Evolutionary conservation across 1,139 yeast genomes (phyloP).

Genomic region (Candida sanyaensis): DNA sequence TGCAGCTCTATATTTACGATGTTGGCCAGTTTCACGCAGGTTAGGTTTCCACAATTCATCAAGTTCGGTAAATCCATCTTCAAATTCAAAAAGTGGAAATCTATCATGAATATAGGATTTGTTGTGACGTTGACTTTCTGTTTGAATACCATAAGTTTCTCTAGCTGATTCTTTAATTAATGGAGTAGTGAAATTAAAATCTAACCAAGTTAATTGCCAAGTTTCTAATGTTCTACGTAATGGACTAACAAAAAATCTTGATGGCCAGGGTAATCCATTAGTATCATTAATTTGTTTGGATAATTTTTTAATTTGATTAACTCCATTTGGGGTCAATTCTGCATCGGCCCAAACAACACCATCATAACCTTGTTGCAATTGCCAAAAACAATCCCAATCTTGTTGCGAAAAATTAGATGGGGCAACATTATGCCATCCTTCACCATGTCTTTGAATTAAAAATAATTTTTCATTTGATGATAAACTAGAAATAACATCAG

Average conservation of each 20-base stretch:
- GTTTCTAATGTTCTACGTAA: conserved; percentile 38
- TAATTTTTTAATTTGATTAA: conserved; percentile 21
- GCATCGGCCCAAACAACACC: conserved; percentile 42
- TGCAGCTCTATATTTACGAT: conserved; percentile 29
- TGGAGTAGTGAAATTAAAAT: conserved; percentile 15
- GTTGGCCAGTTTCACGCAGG: conserved; percentile 14
- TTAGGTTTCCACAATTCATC: conserved; percentile 31
- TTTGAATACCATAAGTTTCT: conserved; percentile 42
- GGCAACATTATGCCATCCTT: conserved; percentile 32
- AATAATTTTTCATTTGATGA: conserved; percentile 26
- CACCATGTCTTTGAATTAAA: conserved; percentile 42
- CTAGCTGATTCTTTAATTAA: conserved; percentile 34
- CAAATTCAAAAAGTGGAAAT: conserved; percentile 30
- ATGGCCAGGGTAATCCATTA: conserved; percentile 29
- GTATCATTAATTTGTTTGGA: conserved; percentile 15
- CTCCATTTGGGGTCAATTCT: conserved; percentile 30
- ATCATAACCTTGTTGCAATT: conserved; percentile 30
- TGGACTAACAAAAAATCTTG: conserved; percentile 35
- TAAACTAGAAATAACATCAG: conserved; percentile 8
- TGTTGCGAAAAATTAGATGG: conserved; percentile 15
- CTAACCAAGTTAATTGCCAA: conserved; percentile 30
- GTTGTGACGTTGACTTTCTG: conserved; percentile 36
- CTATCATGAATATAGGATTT: conserved; percentile 24
- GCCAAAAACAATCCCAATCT: conserved; percentile 40
- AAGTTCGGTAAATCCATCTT: conserved; percentile 25